Evolutionary conservation across 2,329 filamentous ascomycete species (phyloP), one percentile per base, ranked within the genome.

Genomic region (Leptographium flavum): DNA sequence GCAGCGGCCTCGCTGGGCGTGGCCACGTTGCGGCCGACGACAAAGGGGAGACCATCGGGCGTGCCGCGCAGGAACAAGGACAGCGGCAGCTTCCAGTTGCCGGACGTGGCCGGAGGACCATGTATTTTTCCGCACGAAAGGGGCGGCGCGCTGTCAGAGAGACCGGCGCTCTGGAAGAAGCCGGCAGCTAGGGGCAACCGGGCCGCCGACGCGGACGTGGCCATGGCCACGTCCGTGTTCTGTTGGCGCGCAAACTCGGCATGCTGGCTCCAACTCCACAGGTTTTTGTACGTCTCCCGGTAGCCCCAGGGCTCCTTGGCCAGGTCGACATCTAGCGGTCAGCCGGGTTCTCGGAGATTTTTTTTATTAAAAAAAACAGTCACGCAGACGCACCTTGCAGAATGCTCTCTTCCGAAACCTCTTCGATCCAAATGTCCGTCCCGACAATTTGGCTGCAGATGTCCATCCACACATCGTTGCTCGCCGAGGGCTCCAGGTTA

Each of bases 401-500:
- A n/a, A 40, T 22, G 17, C 43, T 28, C 14, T 23, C 23, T 15
- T 15, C 8, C 6, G 22, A 15, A 2, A 8, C 37, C 17, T 35
- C 7, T 13, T n/a, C 14, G 32, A 39, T 37, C 39, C 39, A 46
- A 21, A 46, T 39, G n/a, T 38, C 15, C 8, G 33, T 28, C 21
- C 32, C 28, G 15, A 39, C 33, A 14, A 42, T 37, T 28, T 42
- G 45, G 39, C 39, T 42, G 28, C 33, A 39, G 35, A 47, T 42
- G 3, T 38, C 6, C 9, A 25, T 3, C 48, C 48, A 50, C 23
- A 45, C 39, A 19, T 19, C 22, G 15, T 48, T 28, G 5, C 27
- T 33, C 11, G 42, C 41, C n/a, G 19, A n/a, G 14, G 43, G 41
- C 15, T 39, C 31, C 30, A 50, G 36, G 10, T 43, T 19, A 13